phyloP scores from a whole-genome alignment of 2,329 filamentous ascomycete species.

The Aspergillus quadrilineatus region DNA sequence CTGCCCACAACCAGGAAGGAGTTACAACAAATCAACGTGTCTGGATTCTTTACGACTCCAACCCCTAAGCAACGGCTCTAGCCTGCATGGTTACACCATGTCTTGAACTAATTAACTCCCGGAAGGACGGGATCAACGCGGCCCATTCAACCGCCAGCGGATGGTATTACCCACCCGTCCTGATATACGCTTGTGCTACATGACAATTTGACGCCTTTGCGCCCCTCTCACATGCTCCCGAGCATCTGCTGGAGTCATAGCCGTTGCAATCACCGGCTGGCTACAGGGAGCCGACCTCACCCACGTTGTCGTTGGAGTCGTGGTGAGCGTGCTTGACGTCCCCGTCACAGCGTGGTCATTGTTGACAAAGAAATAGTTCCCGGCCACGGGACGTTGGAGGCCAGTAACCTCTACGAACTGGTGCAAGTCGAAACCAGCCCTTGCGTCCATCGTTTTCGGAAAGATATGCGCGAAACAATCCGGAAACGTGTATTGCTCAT shows the following conservation, averaged over 20 bases:
- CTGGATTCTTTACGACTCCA: neutral
- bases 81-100: slow-evolving; percentile 1
- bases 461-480: slow-evolving; percentile 32
- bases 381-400: slow-evolving; percentile 32
- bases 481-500: slow-evolving; percentile 28
- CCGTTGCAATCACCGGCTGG: slow-evolving; percentile 5
- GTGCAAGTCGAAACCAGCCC: slow-evolving; percentile 35
- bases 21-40: neutral
- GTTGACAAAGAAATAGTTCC: slow-evolving; percentile 42
- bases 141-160: neutral
- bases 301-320: slow-evolving; percentile 22
- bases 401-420: slow-evolving; percentile 35
- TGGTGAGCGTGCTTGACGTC: slow-evolving; percentile 10
- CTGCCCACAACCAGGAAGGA: neutral
- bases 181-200: slow-evolving; percentile 11
- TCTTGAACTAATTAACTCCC: neutral
- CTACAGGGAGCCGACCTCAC: slow-evolving; percentile 17
- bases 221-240: slow-evolving; percentile 13
- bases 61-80: neutral
- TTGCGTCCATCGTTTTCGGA: slow-evolving; percentile 25
- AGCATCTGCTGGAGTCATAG: neutral
- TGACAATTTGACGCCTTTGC: slow-evolving; percentile 4
- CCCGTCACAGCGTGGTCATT: slow-evolving; percentile 21
- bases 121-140: slow-evolving; percentile 7
- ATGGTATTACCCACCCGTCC: slow-evolving; percentile 1